Conservation (phyloP, 148 eudicot species). For the Fagopyrum esculentum region DNA sequence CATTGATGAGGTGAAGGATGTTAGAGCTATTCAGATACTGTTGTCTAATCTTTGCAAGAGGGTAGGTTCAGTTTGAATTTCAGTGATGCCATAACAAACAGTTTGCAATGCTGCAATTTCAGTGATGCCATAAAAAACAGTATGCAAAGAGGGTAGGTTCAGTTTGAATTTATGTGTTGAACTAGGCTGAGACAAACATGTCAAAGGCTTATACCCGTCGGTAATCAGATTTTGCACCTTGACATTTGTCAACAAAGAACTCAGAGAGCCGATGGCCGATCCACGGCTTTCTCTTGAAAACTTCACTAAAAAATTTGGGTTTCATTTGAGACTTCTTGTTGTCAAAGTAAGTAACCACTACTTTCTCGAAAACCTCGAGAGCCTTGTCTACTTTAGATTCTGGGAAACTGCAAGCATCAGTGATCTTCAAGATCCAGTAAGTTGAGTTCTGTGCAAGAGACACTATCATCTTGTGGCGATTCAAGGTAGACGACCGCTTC, state of each 20-base stretch:
- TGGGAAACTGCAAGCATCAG: slow-evolving; percentile 51
- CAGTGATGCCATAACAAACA: no score
- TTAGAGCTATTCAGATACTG: no score
- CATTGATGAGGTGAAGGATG: no score
- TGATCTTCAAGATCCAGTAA: slow-evolving; percentile 78
- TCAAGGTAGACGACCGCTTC: slow-evolving; percentile 54
- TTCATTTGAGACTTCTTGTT: slow-evolving; percentile 73
- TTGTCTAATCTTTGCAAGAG: no score
- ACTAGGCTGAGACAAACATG: slow-evolving; percentile 18
- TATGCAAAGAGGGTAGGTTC: no score
- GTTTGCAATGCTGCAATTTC: no score
- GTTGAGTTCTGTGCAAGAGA: slow-evolving; percentile 75
- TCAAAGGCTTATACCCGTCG: slow-evolving; percentile 79
- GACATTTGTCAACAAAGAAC: slow-evolving; percentile 57
- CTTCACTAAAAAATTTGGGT: slow-evolving; percentile 66
- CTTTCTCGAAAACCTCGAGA: slow-evolving; percentile 44
- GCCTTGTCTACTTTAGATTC: slow-evolving; percentile 49
- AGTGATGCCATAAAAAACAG: no score
- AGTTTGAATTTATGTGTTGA: no score
- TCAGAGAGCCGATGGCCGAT: slow-evolving; percentile 58
- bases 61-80: no score
- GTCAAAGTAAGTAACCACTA: slow-evolving; percentile 49
- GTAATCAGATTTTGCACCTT: slow-evolving; percentile 47
- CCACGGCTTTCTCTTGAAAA: slow-evolving; percentile 79
- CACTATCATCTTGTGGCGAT: slow-evolving; percentile 54